Evolutionary conservation across 1,284 basidiomycete species (phyloP).

Genomic region (Ustilago crameri): DNA sequence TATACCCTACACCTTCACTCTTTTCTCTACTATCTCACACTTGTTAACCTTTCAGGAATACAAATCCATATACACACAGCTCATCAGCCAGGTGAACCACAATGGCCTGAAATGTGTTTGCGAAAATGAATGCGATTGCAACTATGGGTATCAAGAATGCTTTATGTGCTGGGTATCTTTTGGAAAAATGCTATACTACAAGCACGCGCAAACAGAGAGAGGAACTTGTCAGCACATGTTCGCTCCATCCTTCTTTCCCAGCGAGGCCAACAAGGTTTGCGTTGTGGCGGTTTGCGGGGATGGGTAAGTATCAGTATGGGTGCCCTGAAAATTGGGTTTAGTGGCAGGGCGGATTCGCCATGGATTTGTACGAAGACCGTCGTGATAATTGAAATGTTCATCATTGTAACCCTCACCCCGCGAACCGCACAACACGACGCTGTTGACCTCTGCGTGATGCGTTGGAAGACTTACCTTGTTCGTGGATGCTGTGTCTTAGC

Average conservation of each 20-base stretch:
- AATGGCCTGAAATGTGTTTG: too few relatives aligned
- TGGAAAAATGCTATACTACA: too few relatives aligned
- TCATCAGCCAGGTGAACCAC: too few relatives aligned
- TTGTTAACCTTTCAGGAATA: too few relatives aligned
- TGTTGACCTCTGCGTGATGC: too few relatives aligned
- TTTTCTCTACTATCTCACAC: too few relatives aligned
- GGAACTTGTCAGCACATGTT: neutral
- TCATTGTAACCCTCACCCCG: conserved; percentile 11
- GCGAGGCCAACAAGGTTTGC: neutral
- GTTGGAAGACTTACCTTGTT: too few relatives aligned
- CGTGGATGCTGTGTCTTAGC: too few relatives aligned
- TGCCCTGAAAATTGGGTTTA: conserved; percentile 62
- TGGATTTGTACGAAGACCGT: conserved; percentile 62
- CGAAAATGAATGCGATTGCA: too few relatives aligned
- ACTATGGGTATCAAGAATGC: too few relatives aligned
- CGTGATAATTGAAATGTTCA: conserved; percentile 59
- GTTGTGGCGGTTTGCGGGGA: neutral
- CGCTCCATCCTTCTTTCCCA: neutral
- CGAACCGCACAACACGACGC: too few relatives aligned
- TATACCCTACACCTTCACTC: neutral
- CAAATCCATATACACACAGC: too few relatives aligned
- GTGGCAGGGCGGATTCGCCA: conserved; percentile 64
- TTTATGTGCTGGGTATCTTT: neutral
- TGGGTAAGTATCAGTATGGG: conserved; percentile 39
- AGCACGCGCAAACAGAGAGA: neutral